These are phyloP conservation scores for Sphaerostilbella broomeana DNA, from an alignment of 2,329 filamentous ascomycete species.

Conservation along the genomic window DNA sequence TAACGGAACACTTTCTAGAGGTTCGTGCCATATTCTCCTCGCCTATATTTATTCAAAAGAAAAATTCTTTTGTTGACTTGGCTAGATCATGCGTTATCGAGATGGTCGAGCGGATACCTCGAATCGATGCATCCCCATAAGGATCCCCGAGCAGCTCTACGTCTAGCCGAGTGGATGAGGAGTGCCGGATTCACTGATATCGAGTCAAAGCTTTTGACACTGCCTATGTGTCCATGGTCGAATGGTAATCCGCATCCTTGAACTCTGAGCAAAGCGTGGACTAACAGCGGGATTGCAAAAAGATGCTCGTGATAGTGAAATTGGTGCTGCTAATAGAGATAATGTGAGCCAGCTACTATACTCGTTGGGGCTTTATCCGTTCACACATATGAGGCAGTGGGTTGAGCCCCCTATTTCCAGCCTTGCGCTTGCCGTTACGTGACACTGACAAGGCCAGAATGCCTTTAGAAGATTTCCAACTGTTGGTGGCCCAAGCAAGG, in stretches of 20 bases:
- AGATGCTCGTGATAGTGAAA: conserved; percentile 47
- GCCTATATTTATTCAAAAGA: neutral
- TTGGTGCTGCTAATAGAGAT: conserved; percentile 47
- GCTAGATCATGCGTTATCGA: conserved; percentile 54
- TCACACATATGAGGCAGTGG: conserved; percentile 44
- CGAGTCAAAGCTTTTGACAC: conserved; percentile 56
- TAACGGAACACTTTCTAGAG: conserved; percentile 66
- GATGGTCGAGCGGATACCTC: conserved; percentile 62
- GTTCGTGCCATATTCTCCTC: conserved; percentile 28
- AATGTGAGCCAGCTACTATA: conserved; percentile 49
- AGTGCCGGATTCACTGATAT: conserved; percentile 62
- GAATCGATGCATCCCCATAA: conserved; percentile 57
- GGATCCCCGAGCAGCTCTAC: conserved; percentile 57
- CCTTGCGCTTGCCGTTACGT: neutral
- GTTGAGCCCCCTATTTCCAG: conserved; percentile 15
- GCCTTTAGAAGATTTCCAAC: conserved; percentile 50
- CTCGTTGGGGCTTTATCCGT: conserved; percentile 51
- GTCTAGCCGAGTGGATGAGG: conserved; percentile 51
- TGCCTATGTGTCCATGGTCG: conserved; percentile 66
- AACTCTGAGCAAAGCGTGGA: no score
- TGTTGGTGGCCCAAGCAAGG: conserved; percentile 50
- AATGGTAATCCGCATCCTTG: conserved; percentile 53
- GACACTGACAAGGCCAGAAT: conserved; percentile 36
- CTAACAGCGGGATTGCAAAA: no score
- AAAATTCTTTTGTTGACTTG: conserved; percentile 2